Evolutionary conservation across 768 basidiomycete species (phyloP).

Genomic region (Dictyophora rubrovolvata): DNA sequence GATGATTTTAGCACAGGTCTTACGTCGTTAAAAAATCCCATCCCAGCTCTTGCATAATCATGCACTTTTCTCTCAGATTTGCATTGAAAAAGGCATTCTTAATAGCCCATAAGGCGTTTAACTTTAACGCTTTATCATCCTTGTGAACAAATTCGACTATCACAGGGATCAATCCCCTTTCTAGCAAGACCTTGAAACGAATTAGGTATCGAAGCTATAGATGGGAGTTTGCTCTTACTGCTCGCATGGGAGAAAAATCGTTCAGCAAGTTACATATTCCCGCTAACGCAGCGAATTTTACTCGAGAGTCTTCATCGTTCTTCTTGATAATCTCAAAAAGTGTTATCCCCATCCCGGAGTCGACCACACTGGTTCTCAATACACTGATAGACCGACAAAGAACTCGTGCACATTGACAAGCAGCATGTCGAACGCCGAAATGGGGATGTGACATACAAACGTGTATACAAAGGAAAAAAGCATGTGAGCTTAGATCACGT

Average conservation of each 20-base stretch:
- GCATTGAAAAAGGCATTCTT: conserved; percentile 74
- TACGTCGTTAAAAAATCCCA: conserved; percentile 55
- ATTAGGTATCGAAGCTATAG: neutral
- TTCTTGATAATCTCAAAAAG: conserved; percentile 51
- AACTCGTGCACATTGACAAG: conserved; percentile 77
- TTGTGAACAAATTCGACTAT: conserved; percentile 48
- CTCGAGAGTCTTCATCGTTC: conserved; percentile 56
- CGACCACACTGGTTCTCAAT: conserved; percentile 74
- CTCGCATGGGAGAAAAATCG: conserved; percentile 73
- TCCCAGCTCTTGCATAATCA: conserved; percentile 57
- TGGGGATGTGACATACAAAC: conserved; percentile 48
- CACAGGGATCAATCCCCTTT: conserved; percentile 55
- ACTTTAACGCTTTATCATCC: conserved; percentile 44
- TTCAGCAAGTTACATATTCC: conserved; percentile 80
- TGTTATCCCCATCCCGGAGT: conserved; percentile 65
- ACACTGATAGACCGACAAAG: conserved; percentile 72
- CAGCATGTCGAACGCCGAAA: conserved; percentile 73
- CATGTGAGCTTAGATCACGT: conserved; percentile 45
- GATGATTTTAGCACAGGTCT: conserved; percentile 15
- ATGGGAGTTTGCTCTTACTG: conserved; percentile 33
- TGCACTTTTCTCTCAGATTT: conserved; percentile 44
- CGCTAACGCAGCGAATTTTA: conserved; percentile 58
- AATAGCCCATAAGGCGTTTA: conserved; percentile 78
- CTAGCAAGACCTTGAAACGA: conserved; percentile 44
- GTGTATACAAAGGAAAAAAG: conserved; percentile 45